Evolutionary conservation across 768 basidiomycete species (phyloP).

Genomic region (Rhodotorula diobovata): DNA sequence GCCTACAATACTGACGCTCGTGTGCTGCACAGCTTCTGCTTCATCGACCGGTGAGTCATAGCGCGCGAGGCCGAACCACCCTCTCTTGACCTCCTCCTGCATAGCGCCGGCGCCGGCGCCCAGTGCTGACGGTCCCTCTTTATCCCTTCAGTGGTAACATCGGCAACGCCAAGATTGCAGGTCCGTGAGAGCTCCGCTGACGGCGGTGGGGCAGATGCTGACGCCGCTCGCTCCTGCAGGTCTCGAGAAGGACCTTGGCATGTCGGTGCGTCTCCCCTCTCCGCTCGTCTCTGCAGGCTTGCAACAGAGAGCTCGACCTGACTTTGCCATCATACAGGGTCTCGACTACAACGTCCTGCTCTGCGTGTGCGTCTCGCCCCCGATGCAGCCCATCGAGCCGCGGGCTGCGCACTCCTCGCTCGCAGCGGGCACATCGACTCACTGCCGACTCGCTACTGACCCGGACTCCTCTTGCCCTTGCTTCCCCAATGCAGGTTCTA

Average conservation of each 20-base stretch:
- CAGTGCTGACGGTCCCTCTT: neutral
- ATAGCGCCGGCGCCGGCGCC: too few relatives aligned
- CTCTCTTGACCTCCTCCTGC: too few relatives aligned
- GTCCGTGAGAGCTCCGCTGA: too few relatives aligned
- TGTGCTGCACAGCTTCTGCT: conserved; percentile 11
- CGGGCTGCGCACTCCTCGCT: neutral
- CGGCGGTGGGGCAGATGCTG: too few relatives aligned
- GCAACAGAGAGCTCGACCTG: conserved; percentile 39
- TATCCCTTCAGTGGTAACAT: conserved; percentile 1
- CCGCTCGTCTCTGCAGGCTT: too few relatives aligned
- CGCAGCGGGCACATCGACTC: too few relatives aligned
- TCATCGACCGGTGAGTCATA: neutral
- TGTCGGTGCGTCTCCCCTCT: conserved; percentile 37
- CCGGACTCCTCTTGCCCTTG: neutral
- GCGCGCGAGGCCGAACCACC: too few relatives aligned
- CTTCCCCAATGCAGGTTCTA: conserved; percentile 1
- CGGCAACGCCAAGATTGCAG: conserved; percentile 35
- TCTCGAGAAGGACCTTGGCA: conserved; percentile 39
- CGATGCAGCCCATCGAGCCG: neutral
- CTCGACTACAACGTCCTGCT: conserved; percentile 21
- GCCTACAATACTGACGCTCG: neutral
- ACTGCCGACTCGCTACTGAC: too few relatives aligned
- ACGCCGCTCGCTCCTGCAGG: conserved; percentile 8
- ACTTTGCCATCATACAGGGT: conserved; percentile 29
- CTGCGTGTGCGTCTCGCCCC: neutral